Percentiles rank a stretch among this genome's conserved stretches.
Conservation (phyloP, 2,329 filamentous ascomycete species). For the Lasiodiplodia sp. region DNA sequence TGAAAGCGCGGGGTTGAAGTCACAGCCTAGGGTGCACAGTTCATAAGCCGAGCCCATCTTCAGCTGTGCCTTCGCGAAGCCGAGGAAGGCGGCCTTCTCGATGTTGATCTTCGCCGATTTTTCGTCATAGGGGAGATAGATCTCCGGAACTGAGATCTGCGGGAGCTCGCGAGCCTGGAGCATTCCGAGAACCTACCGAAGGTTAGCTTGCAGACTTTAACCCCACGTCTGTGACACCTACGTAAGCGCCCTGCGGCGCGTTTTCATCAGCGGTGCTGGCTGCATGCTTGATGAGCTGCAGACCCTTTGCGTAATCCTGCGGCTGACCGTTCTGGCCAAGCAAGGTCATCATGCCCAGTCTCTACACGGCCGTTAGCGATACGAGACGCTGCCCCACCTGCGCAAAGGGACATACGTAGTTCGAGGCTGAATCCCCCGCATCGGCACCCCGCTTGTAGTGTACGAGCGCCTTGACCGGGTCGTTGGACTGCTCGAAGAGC, state of each 20-base stretch:
- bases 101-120: slow-evolving; percentile 83
- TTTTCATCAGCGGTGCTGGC: slow-evolving; percentile 93
- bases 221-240: slow-evolving; percentile 37
- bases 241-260: slow-evolving; percentile 92
- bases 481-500: slow-evolving; percentile 95
- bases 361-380: slow-evolving; percentile 42
- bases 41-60: slow-evolving; percentile 98
- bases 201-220: slow-evolving; percentile 7
- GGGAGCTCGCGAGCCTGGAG: slow-evolving; percentile 87
- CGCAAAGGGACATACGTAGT: slow-evolving; percentile 53
- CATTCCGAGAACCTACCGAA: slow-evolving; percentile 78
- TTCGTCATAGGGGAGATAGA: slow-evolving; percentile 74
- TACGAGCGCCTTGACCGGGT: slow-evolving; percentile 86
- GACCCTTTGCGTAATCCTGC: slow-evolving; percentile 78
- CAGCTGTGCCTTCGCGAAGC: slow-evolving; percentile 93
- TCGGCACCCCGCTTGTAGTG: slow-evolving; percentile 87
- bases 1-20: slow-evolving; percentile 91
- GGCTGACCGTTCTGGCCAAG: slow-evolving; percentile 90
- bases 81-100: slow-evolving; percentile 94
- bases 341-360: slow-evolving; percentile 96
- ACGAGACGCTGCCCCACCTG: slow-evolving; percentile 4
- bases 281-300: slow-evolving; percentile 83
- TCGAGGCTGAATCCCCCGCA: slow-evolving; percentile 85
- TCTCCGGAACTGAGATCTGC: slow-evolving; percentile 83
- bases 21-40: slow-evolving; percentile 89